These are phyloP conservation scores for Lentinula detonsa DNA, from an alignment of 768 basidiomycete species.

Conservation along the genomic window DNA sequence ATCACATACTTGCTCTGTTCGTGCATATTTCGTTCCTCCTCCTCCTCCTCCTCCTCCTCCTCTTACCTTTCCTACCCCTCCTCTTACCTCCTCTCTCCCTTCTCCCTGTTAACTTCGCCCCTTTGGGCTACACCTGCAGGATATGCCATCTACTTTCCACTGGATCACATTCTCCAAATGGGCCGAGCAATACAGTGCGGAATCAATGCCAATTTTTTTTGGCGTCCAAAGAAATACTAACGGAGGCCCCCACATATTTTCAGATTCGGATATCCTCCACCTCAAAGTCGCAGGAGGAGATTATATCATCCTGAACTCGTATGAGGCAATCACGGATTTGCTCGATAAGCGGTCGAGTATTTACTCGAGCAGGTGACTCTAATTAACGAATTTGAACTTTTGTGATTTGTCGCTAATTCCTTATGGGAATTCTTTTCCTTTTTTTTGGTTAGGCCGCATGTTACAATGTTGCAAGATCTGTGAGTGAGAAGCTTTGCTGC, in stretches of 20 bases:
- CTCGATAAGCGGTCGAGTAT: slow-evolving; percentile 30
- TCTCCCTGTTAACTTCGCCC: slow-evolving; percentile 6
- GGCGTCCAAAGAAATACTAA: background rate
- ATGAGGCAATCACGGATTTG: slow-evolving; percentile 25
- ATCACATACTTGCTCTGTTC: too few relatives aligned
- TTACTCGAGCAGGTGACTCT: slow-evolving; percentile 26
- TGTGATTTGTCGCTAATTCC: background rate
- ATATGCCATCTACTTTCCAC: slow-evolving; percentile 26
- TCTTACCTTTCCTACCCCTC: too few relatives aligned
- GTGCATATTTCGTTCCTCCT: too few relatives aligned
- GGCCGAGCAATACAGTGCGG: slow-evolving; percentile 33
- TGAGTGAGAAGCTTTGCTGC: background rate
- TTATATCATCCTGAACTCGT: slow-evolving; percentile 27
- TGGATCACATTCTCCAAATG: slow-evolving; percentile 38
- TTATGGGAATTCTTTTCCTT: background rate
- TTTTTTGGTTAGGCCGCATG: background rate
- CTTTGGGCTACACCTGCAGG: slow-evolving; percentile 21
- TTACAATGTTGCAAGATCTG: slow-evolving; percentile 11
- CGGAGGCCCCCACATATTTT: slow-evolving; percentile 7
- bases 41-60: too few relatives aligned
- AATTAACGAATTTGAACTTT: slow-evolving; percentile 11
- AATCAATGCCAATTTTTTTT: background rate
- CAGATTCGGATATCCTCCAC: slow-evolving; percentile 24
- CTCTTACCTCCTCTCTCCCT: background rate
- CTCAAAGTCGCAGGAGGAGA: slow-evolving; percentile 18